Evolutionary conservation across 2,329 filamentous ascomycete genomes (phyloP).

Genomic region (Colletotrichum horii): DNA sequence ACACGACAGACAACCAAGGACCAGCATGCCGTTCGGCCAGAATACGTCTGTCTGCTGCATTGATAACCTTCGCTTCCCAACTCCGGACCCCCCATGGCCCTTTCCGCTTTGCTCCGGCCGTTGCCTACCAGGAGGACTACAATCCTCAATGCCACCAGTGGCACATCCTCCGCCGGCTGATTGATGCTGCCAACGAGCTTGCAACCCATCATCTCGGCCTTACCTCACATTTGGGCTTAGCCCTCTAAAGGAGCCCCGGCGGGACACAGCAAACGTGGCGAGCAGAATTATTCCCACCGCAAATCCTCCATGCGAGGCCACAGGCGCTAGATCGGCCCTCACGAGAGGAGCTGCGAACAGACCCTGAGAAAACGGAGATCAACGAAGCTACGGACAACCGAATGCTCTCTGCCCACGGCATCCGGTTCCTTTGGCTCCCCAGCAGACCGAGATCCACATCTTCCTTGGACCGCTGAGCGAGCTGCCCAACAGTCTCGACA

Average conservation of each 20-base stretch:
- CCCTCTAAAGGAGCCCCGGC: not conserved
- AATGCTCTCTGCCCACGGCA: not conserved
- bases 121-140: not conserved
- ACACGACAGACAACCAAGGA: not conserved
- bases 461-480: not conserved
- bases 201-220: not conserved
- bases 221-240: not conserved
- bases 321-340: not conserved
- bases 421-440: not conserved
- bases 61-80: not conserved
- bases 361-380: not conserved
- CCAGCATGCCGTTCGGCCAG: not conserved
- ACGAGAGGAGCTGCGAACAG: not conserved
- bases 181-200: not conserved
- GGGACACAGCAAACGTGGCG: constrained; percentile 1
- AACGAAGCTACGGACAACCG: not conserved
- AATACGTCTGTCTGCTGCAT: not conserved
- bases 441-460: not conserved
- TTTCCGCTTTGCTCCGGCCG: not conserved
- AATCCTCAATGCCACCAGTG: not conserved
- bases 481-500: not conserved
- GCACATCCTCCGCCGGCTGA: not conserved
- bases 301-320: not conserved
- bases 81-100: not conserved
- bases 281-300: not conserved